phyloP scores from a whole-genome alignment of 352 stramenopile species.

The Phytophthora tentaculata region DNA sequence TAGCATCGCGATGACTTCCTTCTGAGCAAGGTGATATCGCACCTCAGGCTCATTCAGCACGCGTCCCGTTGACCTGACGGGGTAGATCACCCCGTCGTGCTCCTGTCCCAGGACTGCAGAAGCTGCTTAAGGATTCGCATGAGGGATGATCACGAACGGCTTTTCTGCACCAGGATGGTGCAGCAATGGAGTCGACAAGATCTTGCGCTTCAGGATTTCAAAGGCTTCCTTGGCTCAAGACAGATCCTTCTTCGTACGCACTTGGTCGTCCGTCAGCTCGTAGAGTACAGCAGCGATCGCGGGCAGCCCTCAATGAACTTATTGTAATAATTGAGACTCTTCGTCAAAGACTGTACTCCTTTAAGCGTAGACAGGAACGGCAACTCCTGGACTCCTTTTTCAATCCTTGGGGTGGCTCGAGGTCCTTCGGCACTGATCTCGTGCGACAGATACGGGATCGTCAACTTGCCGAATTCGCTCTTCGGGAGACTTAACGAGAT shows the following conservation, averaged over 20 bases:
- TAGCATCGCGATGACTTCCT: conserved; percentile 1
- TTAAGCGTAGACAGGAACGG: neutral
- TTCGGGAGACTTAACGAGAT: neutral
- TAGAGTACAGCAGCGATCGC: neutral
- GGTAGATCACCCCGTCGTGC: no score
- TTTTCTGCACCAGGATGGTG: neutral
- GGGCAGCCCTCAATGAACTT: neutral
- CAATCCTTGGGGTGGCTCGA: neutral
- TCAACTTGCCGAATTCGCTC: neutral
- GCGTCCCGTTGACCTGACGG: no score
- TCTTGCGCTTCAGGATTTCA: neutral
- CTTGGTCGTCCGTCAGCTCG: neutral
- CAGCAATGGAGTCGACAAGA: neutral
- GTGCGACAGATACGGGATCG: neutral
- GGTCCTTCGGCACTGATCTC: neutral
- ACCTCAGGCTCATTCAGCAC: no score
- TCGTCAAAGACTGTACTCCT: neutral
- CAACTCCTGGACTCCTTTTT: neutral
- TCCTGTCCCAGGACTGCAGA: no score
- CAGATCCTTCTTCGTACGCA: neutral
- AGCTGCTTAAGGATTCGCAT: neutral
- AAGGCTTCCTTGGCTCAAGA: neutral
- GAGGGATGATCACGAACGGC: neutral
- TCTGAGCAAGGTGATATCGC: no score
- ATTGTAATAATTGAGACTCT: neutral